Base-by-base conservation (phyloP, 2,329 filamentous ascomycete species). In the Fonsecaea monophora region DNA sequence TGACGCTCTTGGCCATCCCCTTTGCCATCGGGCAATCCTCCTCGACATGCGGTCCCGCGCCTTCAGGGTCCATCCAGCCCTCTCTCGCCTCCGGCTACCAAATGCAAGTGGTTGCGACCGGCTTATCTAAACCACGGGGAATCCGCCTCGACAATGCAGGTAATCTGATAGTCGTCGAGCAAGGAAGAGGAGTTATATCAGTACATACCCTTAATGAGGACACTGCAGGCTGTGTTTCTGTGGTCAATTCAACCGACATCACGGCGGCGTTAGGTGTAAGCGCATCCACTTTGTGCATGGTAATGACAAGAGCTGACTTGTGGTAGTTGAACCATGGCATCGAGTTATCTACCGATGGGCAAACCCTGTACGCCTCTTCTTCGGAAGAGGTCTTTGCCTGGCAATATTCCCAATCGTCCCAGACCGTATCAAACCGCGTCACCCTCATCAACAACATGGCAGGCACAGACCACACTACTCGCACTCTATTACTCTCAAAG, bases 371-470 rank as follows among this genome's bases (percentile, higher is more conserved):
- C 70, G 83, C 81, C 15, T 91, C 89, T 0, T 85, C 83, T 1
- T 74, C 82, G 5, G 81, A 85, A 56, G 79, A 82, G n/a, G 87
- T 90, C 38, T 89, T 83, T 73, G 80, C 85, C 1, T 92, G 89
- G 87, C 75, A 81, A 34, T 93, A 93, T 75, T 83, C 90, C 74
- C 78, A 85, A n/a, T 74, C 76, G 2, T 77, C 81, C 8, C 80
- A 79, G 56, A 74, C 74, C 25, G 79, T 78, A 50, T 83, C 83
- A 3, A 82, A 86, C 53, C 78, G 81, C 58, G 77, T 76, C 64
- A 86, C 83, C 2, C 67, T 92, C 4, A 80, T 93, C 55, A 80
- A 79, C 42, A 86, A 87, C 70, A 91, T 92, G 89, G 81, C 75
- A 13, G 78, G 83, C 66, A 76, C 80, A 4, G 89, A 87, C 57